Percentiles rank a stretch among this genome's conserved stretches.
These are phyloP conservation scores for Penicillium olsonii DNA, from an alignment of 2,329 filamentous ascomycete genomes.

Conservation along the genomic window DNA sequence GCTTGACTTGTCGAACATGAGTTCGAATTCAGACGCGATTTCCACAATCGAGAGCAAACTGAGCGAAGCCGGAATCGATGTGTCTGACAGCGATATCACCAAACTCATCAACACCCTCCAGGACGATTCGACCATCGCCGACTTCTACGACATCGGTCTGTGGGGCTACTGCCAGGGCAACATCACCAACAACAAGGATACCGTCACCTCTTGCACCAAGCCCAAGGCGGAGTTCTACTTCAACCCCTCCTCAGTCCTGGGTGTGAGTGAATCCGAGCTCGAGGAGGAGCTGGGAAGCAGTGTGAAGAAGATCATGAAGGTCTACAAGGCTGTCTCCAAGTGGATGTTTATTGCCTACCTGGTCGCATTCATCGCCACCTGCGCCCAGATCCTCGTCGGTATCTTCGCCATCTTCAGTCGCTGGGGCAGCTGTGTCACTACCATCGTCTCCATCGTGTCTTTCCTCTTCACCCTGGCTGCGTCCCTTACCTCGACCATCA, in stretches of 20 bases:
- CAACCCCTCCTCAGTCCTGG: constrained; percentile 67
- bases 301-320: constrained; percentile 66
- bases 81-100: constrained; percentile 38
- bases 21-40: constrained; percentile 44
- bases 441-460: constrained; percentile 65
- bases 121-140: constrained; percentile 61
- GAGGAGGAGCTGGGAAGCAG: constrained; percentile 68
- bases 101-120: constrained; percentile 40
- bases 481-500: constrained; percentile 72
- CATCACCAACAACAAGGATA: constrained; percentile 54
- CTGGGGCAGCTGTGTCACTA: constrained; percentile 78
- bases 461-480: constrained; percentile 63
- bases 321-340: constrained; percentile 72
- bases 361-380: constrained; percentile 69
- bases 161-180: constrained; percentile 81
- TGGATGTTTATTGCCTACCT: constrained; percentile 85
- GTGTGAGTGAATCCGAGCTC: constrained; percentile 56
- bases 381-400: constrained; percentile 72
- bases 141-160: constrained; percentile 78
- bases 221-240: constrained; percentile 76
- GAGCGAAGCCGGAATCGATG: constrained; percentile 33
- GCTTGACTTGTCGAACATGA: constrained; percentile 65
- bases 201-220: constrained; percentile 65
- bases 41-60: constrained; percentile 33
- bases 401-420: constrained; percentile 82